A percentile compares a stretch with the other conserved stretches of the same genome.
phyloP scores from a whole-genome alignment of 2,329 filamentous ascomycete species.

The Didymosphaeria variabile region DNA sequence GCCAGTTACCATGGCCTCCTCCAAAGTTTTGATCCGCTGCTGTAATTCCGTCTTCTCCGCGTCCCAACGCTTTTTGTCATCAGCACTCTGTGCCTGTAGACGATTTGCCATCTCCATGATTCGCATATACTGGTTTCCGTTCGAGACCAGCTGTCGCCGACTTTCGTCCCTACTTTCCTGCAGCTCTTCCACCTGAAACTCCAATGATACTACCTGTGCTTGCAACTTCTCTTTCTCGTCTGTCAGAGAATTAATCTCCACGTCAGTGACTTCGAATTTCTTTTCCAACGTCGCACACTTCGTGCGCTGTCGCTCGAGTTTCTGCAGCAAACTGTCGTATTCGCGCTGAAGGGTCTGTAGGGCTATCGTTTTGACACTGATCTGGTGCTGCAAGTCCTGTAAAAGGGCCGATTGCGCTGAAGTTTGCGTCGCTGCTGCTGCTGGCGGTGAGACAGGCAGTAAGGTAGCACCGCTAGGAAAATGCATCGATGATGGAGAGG shows the following conservation, averaged over 20 bases:
- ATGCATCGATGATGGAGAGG: slow-evolving; percentile 43
- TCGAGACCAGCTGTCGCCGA: slow-evolving; percentile 52
- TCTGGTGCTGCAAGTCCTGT: slow-evolving; percentile 63
- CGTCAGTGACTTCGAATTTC: slow-evolving; percentile 48
- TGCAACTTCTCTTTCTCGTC: slow-evolving; percentile 61
- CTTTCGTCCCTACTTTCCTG: slow-evolving; percentile 59
- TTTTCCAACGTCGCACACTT: slow-evolving; percentile 61
- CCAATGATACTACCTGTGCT: slow-evolving; percentile 57
- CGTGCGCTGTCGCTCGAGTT: slow-evolving; percentile 60
- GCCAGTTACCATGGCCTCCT: slow-evolving; percentile 43
- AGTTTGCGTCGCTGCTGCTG: slow-evolving; percentile 26
- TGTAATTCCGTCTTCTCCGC: slow-evolving; percentile 51
- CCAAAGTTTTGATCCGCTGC: slow-evolving; percentile 47
- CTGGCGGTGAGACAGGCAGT: slow-evolving; percentile 38
- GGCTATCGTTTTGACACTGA: slow-evolving; percentile 62
- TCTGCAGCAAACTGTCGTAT: slow-evolving; percentile 62
- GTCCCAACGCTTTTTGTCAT: slow-evolving; percentile 55
- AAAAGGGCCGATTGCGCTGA: slow-evolving; percentile 53
- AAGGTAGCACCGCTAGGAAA: slow-evolving; percentile 30
- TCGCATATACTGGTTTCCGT: slow-evolving; percentile 60
- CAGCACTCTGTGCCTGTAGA: slow-evolving; percentile 55
- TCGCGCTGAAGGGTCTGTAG: slow-evolving; percentile 64
- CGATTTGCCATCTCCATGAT: slow-evolving; percentile 61
- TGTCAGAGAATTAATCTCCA: slow-evolving; percentile 59
- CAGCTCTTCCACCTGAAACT: slow-evolving; percentile 60